Evolutionary conservation across 805 yeast genomes (phyloP), one percentile per base, ranked within the genome.

Genomic region (Candida xyloterini): DNA sequence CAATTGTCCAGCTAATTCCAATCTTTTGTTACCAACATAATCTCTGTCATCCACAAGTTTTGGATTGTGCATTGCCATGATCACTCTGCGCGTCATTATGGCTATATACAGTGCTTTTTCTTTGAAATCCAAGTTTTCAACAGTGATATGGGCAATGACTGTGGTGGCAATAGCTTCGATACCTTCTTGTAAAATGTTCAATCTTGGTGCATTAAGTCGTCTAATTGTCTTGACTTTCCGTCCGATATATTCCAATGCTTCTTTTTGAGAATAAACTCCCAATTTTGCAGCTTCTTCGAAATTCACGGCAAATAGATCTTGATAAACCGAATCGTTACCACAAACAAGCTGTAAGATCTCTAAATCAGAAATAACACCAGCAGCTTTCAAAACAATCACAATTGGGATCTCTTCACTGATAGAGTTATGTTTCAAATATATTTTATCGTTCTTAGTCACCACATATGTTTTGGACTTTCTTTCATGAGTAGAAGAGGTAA

Each of bases 21-120:
- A 72, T 66, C 99, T 84, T 64, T 93, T 93, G 67, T 91, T 91
- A 71, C 99, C 99, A 31, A 93, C 98, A 58, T 93, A 93, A 68
- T 93, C 99, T 65, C 98, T 80, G 65, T 93, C 99, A 57, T 93
- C 99, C n/a, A 93, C 95, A 82, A 88, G 81, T 51, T 81, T 80
- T 7, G 97, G 95, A 56, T 93, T 85, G 48, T 86, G 81, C 81
- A 93, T 87, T 4, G 99, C 87, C 95, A 88, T 87, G 15, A 93
- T 75, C 3, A 91, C 98, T 57, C 98, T 77, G 59, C 99, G 78
- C 1, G 99, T 85, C 99, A 93, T 93, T 65, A 88, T 80, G 1
- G 97, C 96, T 51, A 93, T 79, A 59, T 93, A 93, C 26, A 93
- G 63, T 0, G 98, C 96, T 67, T 93, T 93, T 60, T 89, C 96